phyloP scores from a whole-genome alignment of 2,329 filamentous ascomycete species.

The Ophiostoma sp. region DNA sequence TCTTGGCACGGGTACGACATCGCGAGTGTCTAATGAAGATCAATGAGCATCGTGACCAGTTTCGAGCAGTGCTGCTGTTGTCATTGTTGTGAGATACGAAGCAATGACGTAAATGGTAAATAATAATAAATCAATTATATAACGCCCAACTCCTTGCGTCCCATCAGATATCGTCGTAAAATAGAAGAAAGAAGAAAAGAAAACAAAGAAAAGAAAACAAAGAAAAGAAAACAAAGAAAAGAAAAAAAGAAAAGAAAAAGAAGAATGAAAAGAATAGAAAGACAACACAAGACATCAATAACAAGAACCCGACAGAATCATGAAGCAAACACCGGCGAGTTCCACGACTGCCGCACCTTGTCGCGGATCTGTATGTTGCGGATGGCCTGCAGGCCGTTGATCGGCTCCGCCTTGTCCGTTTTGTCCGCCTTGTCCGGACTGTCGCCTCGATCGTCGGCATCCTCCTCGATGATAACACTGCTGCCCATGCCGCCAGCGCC shows the following conservation, averaged over 20 bases:
- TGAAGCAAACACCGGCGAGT: slow-evolving; percentile 38
- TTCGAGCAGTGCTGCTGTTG: not conserved
- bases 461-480: not conserved
- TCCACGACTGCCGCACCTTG: slow-evolving; percentile 38
- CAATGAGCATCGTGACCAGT: not conserved
- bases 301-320: not conserved
- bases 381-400: slow-evolving; percentile 31
- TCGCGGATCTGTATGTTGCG: slow-evolving; percentile 32
- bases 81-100: not conserved
- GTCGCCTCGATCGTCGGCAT: not conserved
- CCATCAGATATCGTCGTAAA: not conserved
- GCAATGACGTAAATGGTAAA: not conserved
- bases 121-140: not conserved
- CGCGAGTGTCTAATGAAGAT: not conserved
- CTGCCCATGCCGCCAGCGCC: not conserved
- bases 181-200: not conserved
- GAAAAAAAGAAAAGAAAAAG: not conserved
- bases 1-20: not conserved
- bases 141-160: not conserved
- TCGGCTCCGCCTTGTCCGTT: slow-evolving; percentile 17
- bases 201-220: not conserved
- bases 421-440: not conserved
- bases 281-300: not conserved
- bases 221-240: not conserved
- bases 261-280: not conserved